Evolutionary conservation across 371 early-diverging fungal genomes (phyloP), one percentile per base, ranked within the genome.

Genomic region (Syncephalastrum racemosum): DNA sequence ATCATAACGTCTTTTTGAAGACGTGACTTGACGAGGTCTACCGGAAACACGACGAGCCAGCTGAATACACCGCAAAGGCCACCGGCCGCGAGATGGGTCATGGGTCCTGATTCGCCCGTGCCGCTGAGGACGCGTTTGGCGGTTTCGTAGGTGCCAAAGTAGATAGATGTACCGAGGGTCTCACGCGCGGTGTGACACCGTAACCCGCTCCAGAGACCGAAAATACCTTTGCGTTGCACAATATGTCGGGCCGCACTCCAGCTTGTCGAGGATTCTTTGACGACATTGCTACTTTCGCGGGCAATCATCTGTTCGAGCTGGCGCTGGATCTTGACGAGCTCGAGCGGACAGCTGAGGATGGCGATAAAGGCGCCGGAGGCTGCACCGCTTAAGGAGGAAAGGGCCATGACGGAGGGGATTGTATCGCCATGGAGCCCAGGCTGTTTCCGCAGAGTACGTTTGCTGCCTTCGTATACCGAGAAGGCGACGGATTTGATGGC

Each of bases 11-110:
- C 88, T 58, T 86, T 87, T 65, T 91, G 92, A 48, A 89, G 61
- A 15, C 81, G 80, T 4, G 89, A 84, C 63, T 91, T 91, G 39
- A 90, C 73, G 44, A 88, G 63, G 65, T 92, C 93, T 4, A 89
- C 73, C 1, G 93, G 93, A 51, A 92, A 92, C 7, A 90, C 87
- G 19, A 89, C 61, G 25, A 89, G 66, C 92, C 93, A 91, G 8
- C 88, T 86, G 40, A 89, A 63, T 3, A 88, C 82, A 23, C 93
- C 93, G 63, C 90, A 88, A 14, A 82, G 71, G 5, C 90, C 91
- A 44, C 90, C 91, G 1, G 91, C 83, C 56, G 89, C 63, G 59
- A 89, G 83, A 53, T 87, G 88, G 0, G 84, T 81, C 68, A 89
- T 62, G 8, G 86, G 86, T 1, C 84, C 82, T 5, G 88, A 70